phyloP scores from a whole-genome alignment of 2,329 filamentous ascomycete species.

The Diaporthe citrichinensis region DNA sequence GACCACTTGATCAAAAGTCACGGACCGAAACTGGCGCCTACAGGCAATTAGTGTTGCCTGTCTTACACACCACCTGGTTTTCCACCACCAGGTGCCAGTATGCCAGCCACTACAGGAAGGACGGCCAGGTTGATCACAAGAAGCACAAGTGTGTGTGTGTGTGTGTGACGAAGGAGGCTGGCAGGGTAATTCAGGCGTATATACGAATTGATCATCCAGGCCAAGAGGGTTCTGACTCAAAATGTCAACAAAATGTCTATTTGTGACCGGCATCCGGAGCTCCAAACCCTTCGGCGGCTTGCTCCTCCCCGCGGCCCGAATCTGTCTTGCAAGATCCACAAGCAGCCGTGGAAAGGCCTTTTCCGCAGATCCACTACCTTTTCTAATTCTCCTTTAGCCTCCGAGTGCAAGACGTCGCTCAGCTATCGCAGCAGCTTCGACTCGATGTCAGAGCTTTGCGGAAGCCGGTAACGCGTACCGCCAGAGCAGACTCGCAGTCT shows the following conservation, averaged over 20 bases:
- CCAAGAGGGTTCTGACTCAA: slow-evolving; percentile 13
- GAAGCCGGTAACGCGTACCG: slow-evolving; percentile 44
- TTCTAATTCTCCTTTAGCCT: neutral
- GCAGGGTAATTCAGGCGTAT: neutral
- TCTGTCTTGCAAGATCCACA: neutral
- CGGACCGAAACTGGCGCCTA: neutral
- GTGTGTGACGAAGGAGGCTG: neutral
- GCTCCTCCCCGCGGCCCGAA: slow-evolving; percentile 21
- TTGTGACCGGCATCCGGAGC: neutral
- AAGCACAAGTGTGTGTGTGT: neutral
- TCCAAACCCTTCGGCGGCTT: neutral
- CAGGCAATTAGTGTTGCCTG: neutral
- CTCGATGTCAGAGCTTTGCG: neutral
- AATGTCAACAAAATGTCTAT: slow-evolving; percentile 3
- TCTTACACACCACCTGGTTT: neutral
- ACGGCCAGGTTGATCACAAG: neutral
- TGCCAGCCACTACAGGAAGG: neutral
- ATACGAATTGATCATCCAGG: neutral
- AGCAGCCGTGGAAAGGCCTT: neutral
- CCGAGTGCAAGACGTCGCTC: neutral
- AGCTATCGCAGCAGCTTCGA: neutral
- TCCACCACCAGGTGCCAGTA: neutral
- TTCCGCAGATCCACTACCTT: neutral
- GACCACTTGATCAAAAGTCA: neutral
- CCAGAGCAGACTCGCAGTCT: slow-evolving; percentile 51